Evolutionary conservation across 768 basidiomycete genomes (phyloP).

Genomic region (Serendipita indica): DNA sequence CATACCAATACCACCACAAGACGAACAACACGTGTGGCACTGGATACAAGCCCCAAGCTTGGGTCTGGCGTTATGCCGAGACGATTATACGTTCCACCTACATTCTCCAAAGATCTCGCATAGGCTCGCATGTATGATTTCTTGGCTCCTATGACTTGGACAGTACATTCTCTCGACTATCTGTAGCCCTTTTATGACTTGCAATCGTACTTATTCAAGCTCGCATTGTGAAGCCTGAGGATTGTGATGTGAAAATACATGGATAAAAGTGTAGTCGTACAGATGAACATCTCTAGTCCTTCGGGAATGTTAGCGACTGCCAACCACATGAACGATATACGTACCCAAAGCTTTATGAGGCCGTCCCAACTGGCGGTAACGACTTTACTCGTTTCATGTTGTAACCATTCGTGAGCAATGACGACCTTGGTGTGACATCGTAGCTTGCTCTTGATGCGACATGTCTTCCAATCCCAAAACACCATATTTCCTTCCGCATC

Average conservation of each 20-base stretch:
- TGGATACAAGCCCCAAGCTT: not conserved
- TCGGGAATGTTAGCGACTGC: no score
- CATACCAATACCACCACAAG: not conserved
- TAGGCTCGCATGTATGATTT: not conserved
- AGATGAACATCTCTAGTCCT: no score
- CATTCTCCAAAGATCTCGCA: not conserved
- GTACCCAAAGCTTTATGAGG: slow-evolving; percentile 91
- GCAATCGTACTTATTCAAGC: no score
- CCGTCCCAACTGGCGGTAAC: slow-evolving; percentile 98
- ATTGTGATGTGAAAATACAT: no score
- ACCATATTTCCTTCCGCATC: slow-evolving; percentile 91
- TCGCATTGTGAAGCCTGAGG: no score
- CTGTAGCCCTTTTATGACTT: no score
- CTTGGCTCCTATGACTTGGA: no score
- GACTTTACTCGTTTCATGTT: slow-evolving; percentile 92
- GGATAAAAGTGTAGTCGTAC: no score
- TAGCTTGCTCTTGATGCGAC: slow-evolving; percentile 79
- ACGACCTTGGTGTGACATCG: slow-evolving; percentile 92
- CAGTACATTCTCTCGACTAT: no score
- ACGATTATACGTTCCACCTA: not conserved
- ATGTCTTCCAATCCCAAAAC: slow-evolving; percentile 99
- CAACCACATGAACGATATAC: no score
- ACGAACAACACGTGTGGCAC: not conserved
- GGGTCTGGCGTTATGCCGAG: slow-evolving; percentile 1
- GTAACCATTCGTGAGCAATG: slow-evolving; percentile 94